Conservation (phyloP, 768 basidiomycete genomes). For the Rhizopogon roseolus region DNA sequence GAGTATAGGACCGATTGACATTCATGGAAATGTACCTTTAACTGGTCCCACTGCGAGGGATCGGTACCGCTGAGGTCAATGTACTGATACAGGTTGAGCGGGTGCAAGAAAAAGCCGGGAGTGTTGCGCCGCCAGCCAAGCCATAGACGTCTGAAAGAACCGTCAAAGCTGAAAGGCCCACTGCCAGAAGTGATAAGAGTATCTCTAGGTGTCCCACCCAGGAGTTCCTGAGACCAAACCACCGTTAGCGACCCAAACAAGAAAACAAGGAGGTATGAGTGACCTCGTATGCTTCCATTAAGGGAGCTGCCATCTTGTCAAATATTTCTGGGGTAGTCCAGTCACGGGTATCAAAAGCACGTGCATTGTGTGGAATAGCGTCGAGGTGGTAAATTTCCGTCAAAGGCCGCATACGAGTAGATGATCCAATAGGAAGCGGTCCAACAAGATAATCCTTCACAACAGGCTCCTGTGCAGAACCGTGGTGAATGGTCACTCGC, state of each 20-base stretch:
- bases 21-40: constrained; percentile 33
- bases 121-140: constrained; percentile 43
- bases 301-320: constrained; percentile 26
- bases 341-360: constrained; percentile 28
- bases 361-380: constrained; percentile 51
- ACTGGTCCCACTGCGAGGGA: constrained; percentile 42
- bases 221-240: constrained; percentile 36
- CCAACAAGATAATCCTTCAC: constrained; percentile 56
- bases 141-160: constrained; percentile 54
- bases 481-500: constrained; percentile 48
- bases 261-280: constrained; percentile 3
- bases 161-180: constrained; percentile 58
- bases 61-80: constrained; percentile 54
- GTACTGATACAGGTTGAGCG: constrained; percentile 53
- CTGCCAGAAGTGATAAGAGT: constrained; percentile 41
- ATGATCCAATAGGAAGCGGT: constrained; percentile 42
- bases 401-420: constrained; percentile 37
- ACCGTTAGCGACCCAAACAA: background rate
- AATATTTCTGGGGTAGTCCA: constrained; percentile 25
- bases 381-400: constrained; percentile 49
- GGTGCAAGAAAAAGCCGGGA: constrained; percentile 49
- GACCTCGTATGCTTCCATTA: constrained; percentile 40
- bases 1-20: background rate
- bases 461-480: constrained; percentile 33
- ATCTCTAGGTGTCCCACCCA: constrained; percentile 43